phyloP scores from a whole-genome alignment of 139 green algal species.

The Chlamydomonas asymmetrica region DNA sequence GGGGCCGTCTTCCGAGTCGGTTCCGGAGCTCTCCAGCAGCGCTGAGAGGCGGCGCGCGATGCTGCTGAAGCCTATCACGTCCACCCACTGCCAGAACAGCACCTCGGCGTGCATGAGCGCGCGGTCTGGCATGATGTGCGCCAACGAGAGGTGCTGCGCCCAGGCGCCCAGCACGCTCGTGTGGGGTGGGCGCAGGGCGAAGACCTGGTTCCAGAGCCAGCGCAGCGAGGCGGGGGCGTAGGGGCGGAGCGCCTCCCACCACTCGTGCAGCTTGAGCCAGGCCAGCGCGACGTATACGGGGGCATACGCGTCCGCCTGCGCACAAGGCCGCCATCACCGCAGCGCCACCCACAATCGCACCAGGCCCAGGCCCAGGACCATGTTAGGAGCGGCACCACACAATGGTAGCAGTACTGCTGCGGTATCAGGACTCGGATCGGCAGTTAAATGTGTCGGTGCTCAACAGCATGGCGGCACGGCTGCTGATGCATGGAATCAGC shows the following conservation, averaged over 20 bases:
- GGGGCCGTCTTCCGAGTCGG: too few species aligned
- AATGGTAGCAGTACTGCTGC: too few species aligned
- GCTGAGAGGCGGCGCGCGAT: too few species aligned
- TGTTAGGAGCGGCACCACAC: too few species aligned
- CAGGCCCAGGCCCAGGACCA: too few species aligned
- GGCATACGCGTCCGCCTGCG: constrained; percentile 37
- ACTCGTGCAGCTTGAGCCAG: constrained; percentile 50
- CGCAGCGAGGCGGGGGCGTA: constrained; percentile 6
- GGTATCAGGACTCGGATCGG: background rate
- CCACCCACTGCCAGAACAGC: constrained; percentile 13
- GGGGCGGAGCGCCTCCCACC: constrained; percentile 28
- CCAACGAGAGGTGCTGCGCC: background rate
- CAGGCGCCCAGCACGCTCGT: constrained; percentile 30
- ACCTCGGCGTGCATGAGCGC: constrained; percentile 13
- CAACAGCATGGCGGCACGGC: too few species aligned
- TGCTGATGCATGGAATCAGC: too few species aligned
- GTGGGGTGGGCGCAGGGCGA: constrained; percentile 31
- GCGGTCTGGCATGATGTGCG: constrained; percentile 5
- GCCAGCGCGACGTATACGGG: constrained; percentile 38
- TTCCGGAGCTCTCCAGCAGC: too few species aligned
- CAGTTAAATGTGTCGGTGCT: background rate
- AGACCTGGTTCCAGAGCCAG: background rate
- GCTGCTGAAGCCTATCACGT: constrained; percentile 7
- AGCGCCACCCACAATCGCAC: too few species aligned
- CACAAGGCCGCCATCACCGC: too few species aligned